phyloP scores from a whole-genome alignment of 129 eudicot species.

The Flaveria robusta region DNA sequence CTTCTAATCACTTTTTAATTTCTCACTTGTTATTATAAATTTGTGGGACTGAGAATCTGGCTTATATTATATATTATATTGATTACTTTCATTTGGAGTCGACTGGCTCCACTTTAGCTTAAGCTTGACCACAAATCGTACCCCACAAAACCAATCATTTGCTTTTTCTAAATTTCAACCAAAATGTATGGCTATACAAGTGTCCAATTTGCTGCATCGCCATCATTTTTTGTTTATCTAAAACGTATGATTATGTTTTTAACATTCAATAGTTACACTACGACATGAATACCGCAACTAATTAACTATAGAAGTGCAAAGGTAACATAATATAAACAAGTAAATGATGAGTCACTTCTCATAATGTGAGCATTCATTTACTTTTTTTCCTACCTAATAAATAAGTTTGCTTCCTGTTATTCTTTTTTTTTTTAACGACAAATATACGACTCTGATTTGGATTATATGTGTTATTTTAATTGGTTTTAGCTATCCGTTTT shows the following conservation, averaged over 20 bases:
- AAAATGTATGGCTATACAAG: slow-evolving; percentile 7
- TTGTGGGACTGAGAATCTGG: background rate
- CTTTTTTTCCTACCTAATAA: too few relatives aligned
- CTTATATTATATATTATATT: too few relatives aligned
- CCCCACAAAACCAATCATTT: background rate
- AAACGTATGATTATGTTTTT: background rate
- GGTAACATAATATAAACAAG: background rate
- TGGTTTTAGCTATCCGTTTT: too few relatives aligned
- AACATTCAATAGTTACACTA: background rate
- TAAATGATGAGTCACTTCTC: background rate
- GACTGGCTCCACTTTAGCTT: slow-evolving; percentile 2
- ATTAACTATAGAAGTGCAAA: background rate
- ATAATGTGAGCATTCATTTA: too few relatives aligned
- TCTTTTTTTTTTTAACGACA: too few relatives aligned
- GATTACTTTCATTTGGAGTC: background rate
- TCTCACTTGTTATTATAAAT: background rate
- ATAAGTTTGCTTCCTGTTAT: too few relatives aligned
- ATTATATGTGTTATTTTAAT: too few relatives aligned
- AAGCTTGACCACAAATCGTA: slow-evolving; percentile 6
- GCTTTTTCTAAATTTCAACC: background rate
- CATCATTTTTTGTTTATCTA: background rate
- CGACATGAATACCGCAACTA: background rate
- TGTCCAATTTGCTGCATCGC: background rate
- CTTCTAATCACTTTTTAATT: background rate
- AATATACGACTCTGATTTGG: too few relatives aligned